Percentiles rank a stretch among this genome's conserved stretches.
phyloP scores from a whole-genome alignment of 108 stramenopile genomes.

The Stephanodiscus minutulus region DNA sequence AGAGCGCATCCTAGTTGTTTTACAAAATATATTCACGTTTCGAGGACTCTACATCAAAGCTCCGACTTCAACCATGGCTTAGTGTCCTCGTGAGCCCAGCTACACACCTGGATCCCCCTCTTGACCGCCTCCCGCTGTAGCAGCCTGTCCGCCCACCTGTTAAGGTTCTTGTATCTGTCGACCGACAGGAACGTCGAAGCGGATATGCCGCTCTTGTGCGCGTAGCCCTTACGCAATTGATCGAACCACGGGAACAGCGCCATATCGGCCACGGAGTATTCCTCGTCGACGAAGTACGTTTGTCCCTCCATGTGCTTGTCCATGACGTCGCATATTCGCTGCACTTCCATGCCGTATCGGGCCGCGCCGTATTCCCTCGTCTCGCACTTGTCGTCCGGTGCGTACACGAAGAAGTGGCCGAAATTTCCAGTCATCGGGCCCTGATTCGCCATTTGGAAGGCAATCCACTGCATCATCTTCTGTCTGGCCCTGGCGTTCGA shows the following conservation, averaged over 20 bases:
- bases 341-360: conserved; percentile 85
- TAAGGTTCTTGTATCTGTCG: conserved; percentile 54
- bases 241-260: conserved; percentile 82
- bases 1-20: no score
- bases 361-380: conserved; percentile 71
- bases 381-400: conserved; percentile 54
- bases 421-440: conserved; percentile 63
- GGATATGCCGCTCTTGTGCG: conserved; percentile 17
- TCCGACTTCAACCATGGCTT: background rate
- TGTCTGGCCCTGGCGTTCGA: conserved; percentile 55
- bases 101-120: conserved; percentile 57
- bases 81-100: background rate
- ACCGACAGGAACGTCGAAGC: conserved; percentile 55
- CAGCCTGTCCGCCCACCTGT: conserved; percentile 56
- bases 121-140: conserved; percentile 52
- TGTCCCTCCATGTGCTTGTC: conserved; percentile 60
- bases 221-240: conserved; percentile 33
- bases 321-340: conserved; percentile 81
- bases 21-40: no score
- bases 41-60: no score
- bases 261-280: conserved; percentile 87
- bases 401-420: conserved; percentile 80
- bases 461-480: conserved; percentile 80
- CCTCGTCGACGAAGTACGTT: conserved; percentile 69
- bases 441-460: conserved; percentile 83